These are phyloP conservation scores for Trichoderma sp. DNA, from an alignment of 2,329 filamentous ascomycete species.

Conservation along the genomic window DNA sequence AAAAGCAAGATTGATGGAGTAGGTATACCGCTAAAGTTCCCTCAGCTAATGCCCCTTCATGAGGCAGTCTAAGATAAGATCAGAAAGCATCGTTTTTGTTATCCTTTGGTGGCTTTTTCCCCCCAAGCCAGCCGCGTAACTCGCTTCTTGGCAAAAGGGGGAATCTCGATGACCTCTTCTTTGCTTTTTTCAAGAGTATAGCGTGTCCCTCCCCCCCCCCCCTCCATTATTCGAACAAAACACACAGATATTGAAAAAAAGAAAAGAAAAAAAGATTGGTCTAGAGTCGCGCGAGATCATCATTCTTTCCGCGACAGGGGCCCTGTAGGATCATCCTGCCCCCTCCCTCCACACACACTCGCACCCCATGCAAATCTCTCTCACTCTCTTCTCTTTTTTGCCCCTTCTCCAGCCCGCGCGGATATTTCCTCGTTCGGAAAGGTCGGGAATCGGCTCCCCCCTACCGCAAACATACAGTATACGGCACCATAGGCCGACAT, in stretches of 20 bases:
- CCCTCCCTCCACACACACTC: neutral
- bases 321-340: neutral
- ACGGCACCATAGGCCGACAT: neutral
- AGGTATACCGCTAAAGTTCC: neutral
- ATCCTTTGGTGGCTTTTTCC: neutral
- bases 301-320: neutral
- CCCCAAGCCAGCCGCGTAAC: neutral
- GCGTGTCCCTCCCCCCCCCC: too few species aligned
- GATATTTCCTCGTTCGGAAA: constrained; percentile 21
- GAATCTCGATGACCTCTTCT: constrained; percentile 7
- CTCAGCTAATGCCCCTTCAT: constrained; percentile 7
- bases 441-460: neutral
- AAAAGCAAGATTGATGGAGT: constrained; percentile 7
- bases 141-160: neutral
- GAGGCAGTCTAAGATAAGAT: neutral
- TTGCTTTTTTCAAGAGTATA: neutral
- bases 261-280: neutral
- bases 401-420: constrained; percentile 5
- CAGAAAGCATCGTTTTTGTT: neutral
- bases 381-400: neutral
- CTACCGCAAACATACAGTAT: neutral
- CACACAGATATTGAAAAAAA: too few species aligned
- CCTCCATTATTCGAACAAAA: neutral
- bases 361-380: constrained; percentile 14
- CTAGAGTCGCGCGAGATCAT: neutral